A percentile compares a stretch with the other conserved stretches of the same genome.
phyloP scores from a whole-genome alignment of 2,329 filamentous ascomycete species.

The Pleurostoma richardsiae region DNA sequence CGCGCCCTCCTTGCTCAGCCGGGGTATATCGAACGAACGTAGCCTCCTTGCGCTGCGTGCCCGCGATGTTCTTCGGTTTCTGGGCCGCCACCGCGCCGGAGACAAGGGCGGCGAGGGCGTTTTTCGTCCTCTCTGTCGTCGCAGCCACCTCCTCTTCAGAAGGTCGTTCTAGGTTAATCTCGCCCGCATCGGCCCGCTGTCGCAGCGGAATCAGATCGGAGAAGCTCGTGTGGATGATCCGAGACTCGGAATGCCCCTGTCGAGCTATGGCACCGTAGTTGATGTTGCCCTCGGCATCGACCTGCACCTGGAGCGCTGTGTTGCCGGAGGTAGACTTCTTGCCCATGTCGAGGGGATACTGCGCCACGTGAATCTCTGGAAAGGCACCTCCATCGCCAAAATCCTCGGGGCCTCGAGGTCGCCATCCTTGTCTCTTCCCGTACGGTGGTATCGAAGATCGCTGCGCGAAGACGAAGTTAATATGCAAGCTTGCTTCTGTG shows the following conservation, averaged over 20 bases:
- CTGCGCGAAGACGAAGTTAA: constrained; percentile 28
- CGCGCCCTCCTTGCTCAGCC: constrained; percentile 90
- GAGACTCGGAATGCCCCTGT: constrained; percentile 76
- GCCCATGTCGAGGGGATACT: constrained; percentile 95
- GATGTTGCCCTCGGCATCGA: constrained; percentile 86
- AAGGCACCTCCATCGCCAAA: constrained; percentile 96
- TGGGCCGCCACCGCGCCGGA: constrained; percentile 84
- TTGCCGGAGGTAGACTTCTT: constrained; percentile 64
- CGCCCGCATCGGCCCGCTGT: constrained; percentile 87
- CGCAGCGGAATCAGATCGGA: constrained; percentile 93
- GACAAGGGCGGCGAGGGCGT: constrained; percentile 76
- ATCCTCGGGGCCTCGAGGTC: constrained; percentile 82
- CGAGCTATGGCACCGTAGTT: constrained; percentile 94
- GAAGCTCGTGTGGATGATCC: constrained; percentile 91
- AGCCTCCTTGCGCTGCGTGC: constrained; percentile 73
- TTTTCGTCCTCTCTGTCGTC: constrained; percentile 83
- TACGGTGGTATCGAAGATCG: constrained; percentile 83
- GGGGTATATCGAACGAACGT: constrained; percentile 96
- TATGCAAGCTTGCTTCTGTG: no score
- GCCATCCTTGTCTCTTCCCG: constrained; percentile 82
- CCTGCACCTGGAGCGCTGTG: constrained; percentile 88
- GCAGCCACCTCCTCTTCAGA: constrained; percentile 78
- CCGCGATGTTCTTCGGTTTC: constrained; percentile 91
- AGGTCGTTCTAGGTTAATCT: constrained; percentile 81
- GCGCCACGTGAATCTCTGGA: constrained; percentile 86